Evolutionary conservation across 768 basidiomycete genomes (phyloP), one percentile per base, ranked within the genome.

Genomic region (Rossbeevera mucosa): DNA sequence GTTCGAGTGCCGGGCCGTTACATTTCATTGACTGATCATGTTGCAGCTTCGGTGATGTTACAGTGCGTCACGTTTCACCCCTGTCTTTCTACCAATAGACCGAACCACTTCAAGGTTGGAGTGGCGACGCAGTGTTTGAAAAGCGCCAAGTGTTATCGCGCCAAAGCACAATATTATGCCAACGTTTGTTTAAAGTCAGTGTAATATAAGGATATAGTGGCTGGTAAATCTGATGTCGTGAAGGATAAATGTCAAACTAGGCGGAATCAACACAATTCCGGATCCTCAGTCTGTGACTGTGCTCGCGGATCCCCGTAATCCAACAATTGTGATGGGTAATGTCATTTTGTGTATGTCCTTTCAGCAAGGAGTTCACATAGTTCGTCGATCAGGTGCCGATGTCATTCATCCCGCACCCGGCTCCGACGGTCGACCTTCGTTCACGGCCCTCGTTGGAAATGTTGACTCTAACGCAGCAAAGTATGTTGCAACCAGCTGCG

Each of bases 391-490:
- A 87, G 85, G 87, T 55, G 89, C 89, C 16, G 88, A 91, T 64
- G 88, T 88, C 25, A 88, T 89, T 36, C 89, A 92, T 59, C 89
- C 91, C 8, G 79, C 88, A 7, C 88, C 91, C 18, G 88, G 88
- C 8, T 79, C 87, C 0, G 80, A 78, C n/a, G 87, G 83, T 16
- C 80, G 83, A 4, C 91, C 91, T 1, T 92, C 90, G 0, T 91
- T 88, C 64, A 86, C 90, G 0, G 76, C 88, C 6, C 72, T 93
- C 6, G 90, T 92, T 16, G 88, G 79, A 26, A 92, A 85, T 55
- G 82, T 93, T 25, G 91, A 93, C 64, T 80, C 80, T 0, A 80
- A 84, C 51, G 80, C 78, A 0, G 85, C 86, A 4, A 91, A 91
- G 65, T 93, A 91, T 55, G 62, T 75, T 25, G 74, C 75, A 30